These are phyloP conservation scores for Colletotrichum kahawae DNA, from an alignment of 2,329 filamentous ascomycete species.

Conservation along the genomic window DNA sequence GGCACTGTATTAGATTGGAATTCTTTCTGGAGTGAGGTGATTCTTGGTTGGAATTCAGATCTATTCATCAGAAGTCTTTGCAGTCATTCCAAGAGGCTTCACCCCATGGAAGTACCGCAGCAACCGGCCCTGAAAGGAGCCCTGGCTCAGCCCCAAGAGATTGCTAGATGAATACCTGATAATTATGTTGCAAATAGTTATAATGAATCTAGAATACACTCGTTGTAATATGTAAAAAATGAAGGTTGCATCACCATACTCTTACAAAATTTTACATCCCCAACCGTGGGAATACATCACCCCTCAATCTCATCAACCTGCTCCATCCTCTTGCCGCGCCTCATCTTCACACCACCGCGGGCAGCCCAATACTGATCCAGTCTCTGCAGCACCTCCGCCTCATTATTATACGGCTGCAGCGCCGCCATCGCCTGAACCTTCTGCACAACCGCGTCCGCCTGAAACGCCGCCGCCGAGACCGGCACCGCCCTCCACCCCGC, in stretches of 20 bases:
- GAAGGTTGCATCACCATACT: accelerated
- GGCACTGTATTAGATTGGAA: no score
- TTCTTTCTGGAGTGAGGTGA: no score
- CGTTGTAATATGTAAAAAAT: background rate
- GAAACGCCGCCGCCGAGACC: background rate
- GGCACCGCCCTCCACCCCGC: slow-evolving; percentile 31
- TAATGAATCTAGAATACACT: background rate
- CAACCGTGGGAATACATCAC: background rate
- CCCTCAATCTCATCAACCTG: background rate
- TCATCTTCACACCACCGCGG: slow-evolving; percentile 24
- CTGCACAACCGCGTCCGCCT: background rate
- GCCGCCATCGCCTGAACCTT: slow-evolving; percentile 13
- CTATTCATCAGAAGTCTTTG: no score
- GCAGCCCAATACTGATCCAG: background rate
- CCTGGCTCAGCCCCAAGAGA: background rate
- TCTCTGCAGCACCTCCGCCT: background rate
- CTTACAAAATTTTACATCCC: background rate
- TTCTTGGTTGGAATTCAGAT: no score
- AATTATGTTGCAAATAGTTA: accelerated
- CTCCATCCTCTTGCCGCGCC: slow-evolving; percentile 6
- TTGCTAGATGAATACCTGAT: accelerated
- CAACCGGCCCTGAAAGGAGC: no score
- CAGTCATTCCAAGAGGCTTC: no score
- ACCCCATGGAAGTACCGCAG: no score
- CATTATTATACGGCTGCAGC: slow-evolving; percentile 15